Percentiles rank a stretch among this genome's conserved stretches.
Evolutionary conservation across 2,329 filamentous ascomycete species (phyloP).

Genomic region (Nothophaeocryptopus gaeumannii): DNA sequence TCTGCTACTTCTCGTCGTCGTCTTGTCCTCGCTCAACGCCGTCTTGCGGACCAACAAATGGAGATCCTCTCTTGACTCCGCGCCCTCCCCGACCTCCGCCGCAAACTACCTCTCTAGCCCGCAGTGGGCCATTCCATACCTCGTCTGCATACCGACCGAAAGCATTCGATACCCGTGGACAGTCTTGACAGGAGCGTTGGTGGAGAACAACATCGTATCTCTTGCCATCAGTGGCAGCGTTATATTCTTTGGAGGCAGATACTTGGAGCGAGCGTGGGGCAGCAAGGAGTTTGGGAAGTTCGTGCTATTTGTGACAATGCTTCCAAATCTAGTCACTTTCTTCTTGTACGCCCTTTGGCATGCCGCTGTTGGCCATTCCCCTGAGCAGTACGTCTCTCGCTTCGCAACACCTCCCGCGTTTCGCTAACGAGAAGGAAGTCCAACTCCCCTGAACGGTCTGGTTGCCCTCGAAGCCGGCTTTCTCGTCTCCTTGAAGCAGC

Average conservation of each 20-base stretch:
- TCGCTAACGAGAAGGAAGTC: conserved; percentile 38
- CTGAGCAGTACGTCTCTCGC: conserved; percentile 60
- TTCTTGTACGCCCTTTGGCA: conserved; percentile 71
- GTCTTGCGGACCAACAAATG: conserved; percentile 71
- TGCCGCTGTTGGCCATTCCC: conserved; percentile 62
- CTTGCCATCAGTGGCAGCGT: conserved; percentile 73
- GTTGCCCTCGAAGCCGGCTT: conserved; percentile 88
- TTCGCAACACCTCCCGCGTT: background rate
- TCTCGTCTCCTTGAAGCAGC: conserved; percentile 94
- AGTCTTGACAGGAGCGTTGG: conserved; percentile 77
- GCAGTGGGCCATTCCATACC: conserved; percentile 62
- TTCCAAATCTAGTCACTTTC: conserved; percentile 78
- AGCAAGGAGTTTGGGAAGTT: conserved; percentile 91
- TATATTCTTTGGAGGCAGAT: conserved; percentile 87
- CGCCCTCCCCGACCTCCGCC: conserved; percentile 22
- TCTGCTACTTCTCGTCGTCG: conserved; percentile 69
- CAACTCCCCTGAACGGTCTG: conserved; percentile 81
- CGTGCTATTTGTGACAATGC: conserved; percentile 68
- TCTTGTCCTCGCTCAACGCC: conserved; percentile 79
- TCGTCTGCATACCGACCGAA: conserved; percentile 78
- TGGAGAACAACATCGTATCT: conserved; percentile 91
- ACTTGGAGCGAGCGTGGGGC: conserved; percentile 94
- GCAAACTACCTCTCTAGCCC: conserved; percentile 35
- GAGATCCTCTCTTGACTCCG: conserved; percentile 35
- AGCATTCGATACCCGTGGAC: conserved; percentile 93